Evolutionary conservation across 805 yeast genomes (phyloP).

Genomic region (Saturnispora halmiae): DNA sequence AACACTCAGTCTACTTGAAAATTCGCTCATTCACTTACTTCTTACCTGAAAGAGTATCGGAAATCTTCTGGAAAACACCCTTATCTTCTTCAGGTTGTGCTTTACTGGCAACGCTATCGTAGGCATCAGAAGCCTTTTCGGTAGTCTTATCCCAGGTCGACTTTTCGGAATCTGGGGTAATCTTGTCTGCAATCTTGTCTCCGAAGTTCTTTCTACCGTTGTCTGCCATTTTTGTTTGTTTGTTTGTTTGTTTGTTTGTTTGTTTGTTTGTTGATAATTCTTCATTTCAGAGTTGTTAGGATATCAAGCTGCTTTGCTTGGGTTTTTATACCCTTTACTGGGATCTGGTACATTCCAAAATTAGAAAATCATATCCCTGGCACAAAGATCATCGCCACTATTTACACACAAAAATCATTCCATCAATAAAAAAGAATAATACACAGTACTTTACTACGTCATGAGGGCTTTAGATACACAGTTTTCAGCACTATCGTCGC

Average conservation of each 20-base stretch:
- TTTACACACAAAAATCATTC: no score
- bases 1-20: not conserved
- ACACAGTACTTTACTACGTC: no score
- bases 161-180: constrained; percentile 68
- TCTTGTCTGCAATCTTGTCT: constrained; percentile 56
- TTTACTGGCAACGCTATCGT: constrained; percentile 53
- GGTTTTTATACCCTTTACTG: constrained; percentile 5
- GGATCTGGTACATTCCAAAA: not conserved
- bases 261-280: no score
- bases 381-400: not conserved
- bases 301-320: no score
- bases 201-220: constrained; percentile 68
- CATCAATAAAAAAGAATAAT: no score
- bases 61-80: constrained; percentile 58
- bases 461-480: no score
- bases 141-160: constrained; percentile 54
- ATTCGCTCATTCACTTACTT: constrained; percentile 18
- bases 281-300: no score
- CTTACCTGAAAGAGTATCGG: constrained; percentile 58
- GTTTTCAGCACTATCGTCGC: no score
- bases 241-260: no score
- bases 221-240: constrained; percentile 26
- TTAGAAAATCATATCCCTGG: constrained; percentile 3
- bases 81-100: constrained; percentile 59
- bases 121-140: constrained; percentile 58